Percentiles rank a stretch among this genome's conserved stretches.
Evolutionary conservation across 1,284 basidiomycete species (phyloP).

Genomic region (Ustilago bromivora): DNA sequence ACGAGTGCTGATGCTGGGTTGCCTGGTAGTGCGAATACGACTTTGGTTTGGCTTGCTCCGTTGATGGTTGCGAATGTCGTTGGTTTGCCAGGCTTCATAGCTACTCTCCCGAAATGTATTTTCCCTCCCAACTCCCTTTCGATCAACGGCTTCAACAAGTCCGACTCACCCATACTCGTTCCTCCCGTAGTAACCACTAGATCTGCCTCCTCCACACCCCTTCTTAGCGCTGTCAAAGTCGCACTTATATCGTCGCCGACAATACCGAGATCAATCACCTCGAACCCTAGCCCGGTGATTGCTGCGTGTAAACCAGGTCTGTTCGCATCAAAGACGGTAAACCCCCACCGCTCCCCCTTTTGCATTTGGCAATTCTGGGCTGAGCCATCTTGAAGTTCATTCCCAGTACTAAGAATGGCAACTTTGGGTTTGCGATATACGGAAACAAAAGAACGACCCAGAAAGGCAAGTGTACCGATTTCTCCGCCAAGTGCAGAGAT

Average conservation of each 20-base stretch:
- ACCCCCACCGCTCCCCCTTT: slow-evolving; percentile 42
- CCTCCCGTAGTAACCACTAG: slow-evolving; percentile 86
- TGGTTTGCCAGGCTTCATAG: slow-evolving; percentile 72
- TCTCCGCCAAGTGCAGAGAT: slow-evolving; percentile 81
- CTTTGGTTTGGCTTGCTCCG: slow-evolving; percentile 49
- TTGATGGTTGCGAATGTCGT: slow-evolving; percentile 84
- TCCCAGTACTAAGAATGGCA: slow-evolving; percentile 85
- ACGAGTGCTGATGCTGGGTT: slow-evolving; percentile 91
- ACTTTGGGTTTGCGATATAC: slow-evolving; percentile 80
- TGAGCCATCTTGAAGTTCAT: slow-evolving; percentile 81
- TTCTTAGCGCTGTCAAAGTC: slow-evolving; percentile 75
- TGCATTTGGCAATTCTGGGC: slow-evolving; percentile 11
- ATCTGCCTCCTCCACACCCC: slow-evolving; percentile 77
- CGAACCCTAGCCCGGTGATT: slow-evolving; percentile 79
- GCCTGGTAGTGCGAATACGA: slow-evolving; percentile 85
- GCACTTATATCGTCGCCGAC: slow-evolving; percentile 77
- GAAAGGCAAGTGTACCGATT: slow-evolving; percentile 84
- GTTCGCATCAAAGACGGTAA: slow-evolving; percentile 77
- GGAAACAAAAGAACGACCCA: slow-evolving; percentile 77
- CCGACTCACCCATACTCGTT: slow-evolving; percentile 88
- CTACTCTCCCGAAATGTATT: slow-evolving; percentile 81
- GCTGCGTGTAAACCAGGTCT: slow-evolving; percentile 80
- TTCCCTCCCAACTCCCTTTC: slow-evolving; percentile 81
- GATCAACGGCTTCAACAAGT: slow-evolving; percentile 86
- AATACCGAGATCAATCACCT: slow-evolving; percentile 84